Conservation (phyloP, 2,329 filamentous ascomycete genomes). For the Fusarium sp. region DNA sequence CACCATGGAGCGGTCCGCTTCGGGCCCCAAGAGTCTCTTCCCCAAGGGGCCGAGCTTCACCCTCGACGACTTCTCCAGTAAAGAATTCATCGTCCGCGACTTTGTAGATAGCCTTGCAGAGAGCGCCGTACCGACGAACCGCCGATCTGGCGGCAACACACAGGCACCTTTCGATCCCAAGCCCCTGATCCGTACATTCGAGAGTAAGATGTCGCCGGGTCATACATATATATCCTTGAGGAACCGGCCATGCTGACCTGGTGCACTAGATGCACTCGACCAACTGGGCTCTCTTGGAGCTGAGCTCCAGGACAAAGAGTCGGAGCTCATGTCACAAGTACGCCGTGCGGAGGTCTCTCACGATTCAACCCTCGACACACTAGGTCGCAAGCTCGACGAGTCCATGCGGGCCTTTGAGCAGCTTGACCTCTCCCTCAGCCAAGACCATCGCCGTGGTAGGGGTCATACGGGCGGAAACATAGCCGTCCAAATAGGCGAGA, state of each 20-base stretch:
- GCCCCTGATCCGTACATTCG: conserved; percentile 93
- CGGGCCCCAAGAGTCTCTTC: conserved; percentile 71
- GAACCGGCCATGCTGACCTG: conserved; percentile 21
- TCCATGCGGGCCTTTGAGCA: conserved; percentile 92
- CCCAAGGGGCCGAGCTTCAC: conserved; percentile 83
- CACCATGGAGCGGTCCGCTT: conserved; percentile 55
- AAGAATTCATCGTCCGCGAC: conserved; percentile 97
- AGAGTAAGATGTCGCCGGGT: conserved; percentile 60
- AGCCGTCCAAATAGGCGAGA: conserved; percentile 93
- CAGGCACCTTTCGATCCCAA: conserved; percentile 86
- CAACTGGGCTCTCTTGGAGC: conserved; percentile 76
- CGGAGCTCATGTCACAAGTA: conserved; percentile 87
- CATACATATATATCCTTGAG: not conserved
- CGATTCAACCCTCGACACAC: conserved; percentile 84
- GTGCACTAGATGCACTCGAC: conserved; percentile 64
- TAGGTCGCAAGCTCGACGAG: conserved; percentile 88
- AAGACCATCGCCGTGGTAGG: conserved; percentile 53
- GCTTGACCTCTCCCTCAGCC: conserved; percentile 82
- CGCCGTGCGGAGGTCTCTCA: conserved; percentile 91
- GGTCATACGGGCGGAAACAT: conserved; percentile 77
- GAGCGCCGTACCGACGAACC: conserved; percentile 76
- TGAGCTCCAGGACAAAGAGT: conserved; percentile 88
- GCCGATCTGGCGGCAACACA: conserved; percentile 74
- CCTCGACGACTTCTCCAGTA: conserved; percentile 84
- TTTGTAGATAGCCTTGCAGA: conserved; percentile 95